These are phyloP conservation scores for Clarireedia monteithiana DNA, from an alignment of 2,329 filamentous ascomycete species.

Conservation along the genomic window DNA sequence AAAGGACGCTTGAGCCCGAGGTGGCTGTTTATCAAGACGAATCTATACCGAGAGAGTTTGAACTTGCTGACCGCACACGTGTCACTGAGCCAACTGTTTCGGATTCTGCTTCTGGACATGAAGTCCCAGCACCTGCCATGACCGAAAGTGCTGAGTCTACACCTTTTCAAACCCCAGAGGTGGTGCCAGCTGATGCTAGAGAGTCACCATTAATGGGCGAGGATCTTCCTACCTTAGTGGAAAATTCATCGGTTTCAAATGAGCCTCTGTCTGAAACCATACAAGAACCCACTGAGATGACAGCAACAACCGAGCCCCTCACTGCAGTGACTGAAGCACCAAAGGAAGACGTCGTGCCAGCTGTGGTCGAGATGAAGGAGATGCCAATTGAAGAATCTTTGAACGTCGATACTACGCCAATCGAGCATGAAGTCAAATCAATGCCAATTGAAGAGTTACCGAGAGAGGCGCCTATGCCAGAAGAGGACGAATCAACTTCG, in stretches of 20 bases:
- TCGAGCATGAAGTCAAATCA: background rate
- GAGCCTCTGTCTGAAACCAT: background rate
- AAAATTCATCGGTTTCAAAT: background rate
- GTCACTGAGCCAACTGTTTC: background rate
- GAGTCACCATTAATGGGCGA: background rate
- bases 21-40: background rate
- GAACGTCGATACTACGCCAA: background rate
- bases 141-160: background rate
- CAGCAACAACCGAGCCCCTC: background rate
- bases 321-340: background rate
- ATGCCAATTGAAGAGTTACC: slow-evolving; percentile 2
- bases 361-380: background rate
- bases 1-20: background rate
- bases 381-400: background rate
- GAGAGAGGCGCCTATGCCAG: slow-evolving; percentile 5
- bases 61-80: background rate
- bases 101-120: background rate
- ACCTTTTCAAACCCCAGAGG: background rate
- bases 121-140: background rate
- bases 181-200: too few species aligned
- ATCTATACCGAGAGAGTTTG: background rate
- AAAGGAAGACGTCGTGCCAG: background rate
- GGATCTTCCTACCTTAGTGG: background rate
- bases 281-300: background rate
- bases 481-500: slow-evolving; percentile 13